A percentile compares a stretch with the other conserved stretches of the same genome.
These are phyloP conservation scores for Glycine latifolia DNA, from an alignment of 306 rosid species.

Conservation along the genomic window DNA sequence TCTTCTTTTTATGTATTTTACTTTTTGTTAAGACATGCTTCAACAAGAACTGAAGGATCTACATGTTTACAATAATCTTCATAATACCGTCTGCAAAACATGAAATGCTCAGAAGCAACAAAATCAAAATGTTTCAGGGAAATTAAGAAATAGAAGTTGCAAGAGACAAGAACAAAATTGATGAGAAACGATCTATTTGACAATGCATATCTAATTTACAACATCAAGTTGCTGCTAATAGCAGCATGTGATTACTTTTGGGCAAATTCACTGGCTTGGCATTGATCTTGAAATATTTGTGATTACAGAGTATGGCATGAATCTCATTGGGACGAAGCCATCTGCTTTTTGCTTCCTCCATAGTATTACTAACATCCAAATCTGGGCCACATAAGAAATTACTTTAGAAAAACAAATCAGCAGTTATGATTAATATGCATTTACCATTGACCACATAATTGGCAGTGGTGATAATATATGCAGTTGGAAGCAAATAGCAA, in stretches of 20 bases:
- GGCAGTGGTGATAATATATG: background rate
- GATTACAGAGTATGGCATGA: conserved; percentile 82
- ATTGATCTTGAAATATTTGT: conserved; percentile 75
- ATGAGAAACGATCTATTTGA: conserved; percentile 13
- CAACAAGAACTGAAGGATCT: conserved; percentile 24
- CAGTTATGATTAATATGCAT: conserved; percentile 19
- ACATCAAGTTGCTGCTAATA: conserved; percentile 28
- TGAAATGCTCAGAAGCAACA: conserved; percentile 32
- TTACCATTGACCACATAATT: conserved; percentile 26
- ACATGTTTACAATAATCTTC: conserved; percentile 5
- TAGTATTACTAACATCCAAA: conserved; percentile 65
- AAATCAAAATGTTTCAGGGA: conserved; percentile 7
- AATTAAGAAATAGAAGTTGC: conserved; percentile 21
- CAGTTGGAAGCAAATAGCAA: too few relatives aligned
- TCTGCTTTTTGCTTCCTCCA: conserved; percentile 82
- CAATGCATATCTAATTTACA: conserved; percentile 36
- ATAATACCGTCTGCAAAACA: conserved; percentile 17
- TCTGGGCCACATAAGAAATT: conserved; percentile 59
- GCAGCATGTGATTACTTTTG: conserved; percentile 65
- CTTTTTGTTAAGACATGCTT: conserved; percentile 40
- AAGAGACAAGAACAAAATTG: conserved; percentile 6
- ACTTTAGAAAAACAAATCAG: conserved; percentile 45
- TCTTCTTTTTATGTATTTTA: background rate
- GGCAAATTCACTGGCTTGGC: conserved; percentile 89
- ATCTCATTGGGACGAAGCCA: conserved; percentile 99